Evolutionary conservation across 1,284 basidiomycete genomes (phyloP), one percentile per base, ranked within the genome.

Genomic region (Rhodotorula sp.): DNA sequence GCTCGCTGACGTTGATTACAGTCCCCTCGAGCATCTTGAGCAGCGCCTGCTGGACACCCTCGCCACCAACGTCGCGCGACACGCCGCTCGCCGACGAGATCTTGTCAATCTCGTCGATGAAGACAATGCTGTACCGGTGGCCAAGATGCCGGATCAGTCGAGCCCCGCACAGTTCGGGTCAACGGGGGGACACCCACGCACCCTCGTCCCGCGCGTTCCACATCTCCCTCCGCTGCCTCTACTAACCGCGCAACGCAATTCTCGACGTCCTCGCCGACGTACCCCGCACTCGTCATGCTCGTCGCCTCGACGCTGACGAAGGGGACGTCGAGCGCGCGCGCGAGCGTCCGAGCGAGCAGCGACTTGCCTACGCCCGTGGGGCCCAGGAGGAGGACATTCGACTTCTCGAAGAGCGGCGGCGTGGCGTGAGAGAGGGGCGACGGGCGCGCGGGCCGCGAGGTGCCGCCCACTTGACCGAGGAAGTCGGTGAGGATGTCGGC

Each of bases 61-160:
- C 94, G 9, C 95, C 95, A 32, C 92, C 91, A 0, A 98, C 94
- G 80, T 98, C 96, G 62, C 90, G 89, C 53, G 46, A 21, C 21
- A 85, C 84, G 37, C 85, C 82, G n/a, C 82, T 83, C 10, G 86
- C 83, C 69, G 88, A 90, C 51, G 89, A 91, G 66, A 97, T 88
- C 83, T 97, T 98, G 83, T 98, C 95, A 3, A 95, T 85, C 83
- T 98, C 96, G 79, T 98, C 96, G 64, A 98, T 95, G 81, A 95
- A 96, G 32, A 97, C 89, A 70, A 98, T 97, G 7, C 51, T 62
- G 50, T n/a, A 34, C 41, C 21, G 7, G 37, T n/a, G n/a, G 17
- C 32, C 3, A 27, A 29, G 15, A 12, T 13, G 25, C 25, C 7
- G 10, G n/a, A 29, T 10, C 46, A n/a, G n/a, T 21, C 44, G 44